These are phyloP conservation scores for Phytophthora chlamydospora DNA, from an alignment of 352 stramenopile genomes.

Conservation along the genomic window DNA sequence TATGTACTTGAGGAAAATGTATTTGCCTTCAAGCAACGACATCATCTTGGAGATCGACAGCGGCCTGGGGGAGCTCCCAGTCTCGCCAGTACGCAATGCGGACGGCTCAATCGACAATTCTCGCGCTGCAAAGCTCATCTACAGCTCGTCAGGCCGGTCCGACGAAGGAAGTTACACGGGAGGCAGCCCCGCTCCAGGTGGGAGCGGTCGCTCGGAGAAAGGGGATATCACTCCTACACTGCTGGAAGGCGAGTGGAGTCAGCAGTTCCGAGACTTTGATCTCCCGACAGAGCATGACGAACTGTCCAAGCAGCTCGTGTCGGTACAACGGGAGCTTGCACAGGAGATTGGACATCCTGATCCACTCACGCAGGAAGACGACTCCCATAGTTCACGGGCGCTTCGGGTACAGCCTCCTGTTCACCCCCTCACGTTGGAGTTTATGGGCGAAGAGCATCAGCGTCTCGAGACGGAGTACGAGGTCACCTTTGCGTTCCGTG, in stretches of 20 bases:
- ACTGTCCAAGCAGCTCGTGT: conserved; percentile 75
- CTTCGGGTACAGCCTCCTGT: conserved; percentile 72
- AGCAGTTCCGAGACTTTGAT: conserved; percentile 84
- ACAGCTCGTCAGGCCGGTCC: conserved; percentile 39
- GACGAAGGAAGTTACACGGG: conserved; percentile 40
- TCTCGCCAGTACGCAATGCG: conserved; percentile 17
- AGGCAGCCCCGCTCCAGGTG: conserved; percentile 1
- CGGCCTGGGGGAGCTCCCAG: conserved; percentile 48
- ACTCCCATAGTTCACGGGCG: conserved; percentile 62
- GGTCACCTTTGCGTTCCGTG: conserved; percentile 72
- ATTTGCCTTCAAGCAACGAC: conserved; percentile 80
- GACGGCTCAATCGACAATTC: conserved; percentile 19
- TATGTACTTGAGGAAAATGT: conserved; percentile 86
- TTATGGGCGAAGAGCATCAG: conserved; percentile 86
- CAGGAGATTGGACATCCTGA: conserved; percentile 78
- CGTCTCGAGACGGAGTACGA: conserved; percentile 80
- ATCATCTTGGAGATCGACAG: conserved; percentile 89
- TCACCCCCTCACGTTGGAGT: conserved; percentile 80
- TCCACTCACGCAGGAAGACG: conserved; percentile 68
- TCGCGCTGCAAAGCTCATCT: conserved; percentile 24
- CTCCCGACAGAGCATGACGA: conserved; percentile 79
- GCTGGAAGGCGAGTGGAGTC: conserved; percentile 77
- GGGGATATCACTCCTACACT: conserved; percentile 54
- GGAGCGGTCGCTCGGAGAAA: conserved; percentile 33
- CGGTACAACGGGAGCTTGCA: conserved; percentile 70